Percentiles rank a stretch among this genome's conserved stretches.
Conservation (phyloP, 1,284 basidiomycete genomes). For the Puccinia novopanici region DNA sequence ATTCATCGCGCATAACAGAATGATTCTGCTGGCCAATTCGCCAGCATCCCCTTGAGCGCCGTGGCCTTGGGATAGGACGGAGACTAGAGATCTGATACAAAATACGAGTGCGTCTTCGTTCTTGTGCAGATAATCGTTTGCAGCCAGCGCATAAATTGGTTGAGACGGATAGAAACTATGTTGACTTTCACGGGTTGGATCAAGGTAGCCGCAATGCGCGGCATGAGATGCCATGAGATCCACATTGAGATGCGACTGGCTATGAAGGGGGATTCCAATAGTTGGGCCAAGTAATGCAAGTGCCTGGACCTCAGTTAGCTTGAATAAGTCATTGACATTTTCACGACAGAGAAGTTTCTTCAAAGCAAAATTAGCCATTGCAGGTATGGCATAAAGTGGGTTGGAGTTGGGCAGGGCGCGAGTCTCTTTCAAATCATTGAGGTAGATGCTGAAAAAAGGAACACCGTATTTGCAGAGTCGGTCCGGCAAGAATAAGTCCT, state of each 20-base stretch:
- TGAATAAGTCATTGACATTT: no score
- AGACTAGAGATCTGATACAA: background rate
- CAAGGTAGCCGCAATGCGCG: background rate
- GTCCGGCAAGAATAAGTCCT: no score
- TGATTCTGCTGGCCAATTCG: no score
- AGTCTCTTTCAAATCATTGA: no score
- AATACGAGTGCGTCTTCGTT: no score
- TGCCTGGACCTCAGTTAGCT: background rate
- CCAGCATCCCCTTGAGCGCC: background rate
- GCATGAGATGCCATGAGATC: background rate
- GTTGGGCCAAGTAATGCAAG: constrained; percentile 4
- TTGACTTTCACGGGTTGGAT: background rate
- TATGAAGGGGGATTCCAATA: background rate
- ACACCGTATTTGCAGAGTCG: no score
- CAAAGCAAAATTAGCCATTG: background rate
- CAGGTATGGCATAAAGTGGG: no score
- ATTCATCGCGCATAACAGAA: no score
- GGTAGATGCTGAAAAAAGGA: no score
- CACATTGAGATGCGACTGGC: background rate
- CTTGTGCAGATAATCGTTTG: no score
- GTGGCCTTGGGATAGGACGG: background rate
- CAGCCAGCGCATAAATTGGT: no score
- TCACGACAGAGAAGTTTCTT: background rate
- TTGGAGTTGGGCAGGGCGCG: no score
- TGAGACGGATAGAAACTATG: background rate